Evolutionary conservation across 768 basidiomycete species (phyloP).

Genomic region (Termitomyces sp.): DNA sequence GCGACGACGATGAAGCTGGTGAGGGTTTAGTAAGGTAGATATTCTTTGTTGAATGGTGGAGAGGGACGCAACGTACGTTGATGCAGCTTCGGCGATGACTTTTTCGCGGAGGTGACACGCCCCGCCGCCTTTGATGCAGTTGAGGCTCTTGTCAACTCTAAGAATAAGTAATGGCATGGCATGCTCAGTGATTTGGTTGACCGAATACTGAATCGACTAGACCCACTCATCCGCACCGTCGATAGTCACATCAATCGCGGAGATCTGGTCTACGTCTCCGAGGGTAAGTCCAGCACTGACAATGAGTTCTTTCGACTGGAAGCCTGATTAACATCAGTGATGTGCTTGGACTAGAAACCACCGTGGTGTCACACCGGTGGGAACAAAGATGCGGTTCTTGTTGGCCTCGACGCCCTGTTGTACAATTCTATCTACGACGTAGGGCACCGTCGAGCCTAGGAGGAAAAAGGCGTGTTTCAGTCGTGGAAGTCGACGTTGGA

Average conservation of each 20-base stretch:
- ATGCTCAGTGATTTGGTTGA: not conserved
- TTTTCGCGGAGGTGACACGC: constrained; percentile 97
- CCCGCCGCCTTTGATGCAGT: constrained; percentile 96
- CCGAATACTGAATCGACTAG: not conserved
- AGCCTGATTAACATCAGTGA: constrained; percentile 43
- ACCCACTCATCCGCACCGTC: constrained; percentile 96
- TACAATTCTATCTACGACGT: constrained; percentile 92
- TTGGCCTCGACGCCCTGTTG: constrained; percentile 78
- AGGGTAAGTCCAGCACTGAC: constrained; percentile 71
- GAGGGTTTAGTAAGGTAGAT: not conserved
- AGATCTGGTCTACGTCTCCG: constrained; percentile 89
- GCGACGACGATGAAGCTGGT: constrained; percentile 85
- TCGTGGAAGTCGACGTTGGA: not conserved
- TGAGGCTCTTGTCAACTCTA: constrained; percentile 83
- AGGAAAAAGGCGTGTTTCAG: constrained; percentile 5
- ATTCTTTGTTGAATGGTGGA: not conserved
- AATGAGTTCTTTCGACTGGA: constrained; percentile 96
- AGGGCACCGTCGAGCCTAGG: constrained; percentile 88
- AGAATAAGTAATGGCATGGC: too few relatives aligned
- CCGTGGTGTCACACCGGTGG: constrained; percentile 56
- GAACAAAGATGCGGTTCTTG: constrained; percentile 80
- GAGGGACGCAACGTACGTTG: constrained; percentile 48
- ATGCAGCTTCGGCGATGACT: constrained; percentile 94
- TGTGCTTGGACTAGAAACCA: not conserved
- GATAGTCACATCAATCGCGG: constrained; percentile 90